Evolutionary conservation across 495 filamentous ascomycete genomes (phyloP), one percentile per base, ranked within the genome.

Genomic region (Terfezia boudieri): DNA sequence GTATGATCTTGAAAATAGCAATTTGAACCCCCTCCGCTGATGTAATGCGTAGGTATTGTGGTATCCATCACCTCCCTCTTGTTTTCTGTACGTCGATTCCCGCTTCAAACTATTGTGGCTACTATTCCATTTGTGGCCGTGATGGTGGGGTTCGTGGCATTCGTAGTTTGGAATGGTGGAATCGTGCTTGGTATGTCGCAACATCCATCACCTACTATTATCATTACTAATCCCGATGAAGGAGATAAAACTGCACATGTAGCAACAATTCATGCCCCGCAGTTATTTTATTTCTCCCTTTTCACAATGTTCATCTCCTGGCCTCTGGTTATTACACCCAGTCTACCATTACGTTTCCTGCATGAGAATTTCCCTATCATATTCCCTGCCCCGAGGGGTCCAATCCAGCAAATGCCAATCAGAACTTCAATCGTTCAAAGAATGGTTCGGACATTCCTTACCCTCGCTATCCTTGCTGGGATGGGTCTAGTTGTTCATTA

Each of bases 211-310:
- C 38, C 43, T 51, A 6, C 8, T 37, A 1, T 2, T 53, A 85
- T 82, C 1, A 7, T 32, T 32, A 32, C 26, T 32, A 32, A 32
- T 4, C 26, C 26, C 7, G 20, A 32, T 32, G 26, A 32, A 32
- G 26, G 26, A 32, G 92, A 98, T 67, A 94, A 95, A 70, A 80
- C 83, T 26, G 94, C 93, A 61, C 90, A 98, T 64, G 71, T 86
- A 55, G 84, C 86, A 4, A 86, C 85, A 8, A 66, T 96, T 17
- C 92, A 98, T 61, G 66, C 94, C 48, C 74, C 90, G 2, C 90
- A 98, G 66, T 82, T 96, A 77, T 80, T 95, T 37, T 98, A 98
- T 66, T 78, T 96, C 61, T 89, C 86, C 80, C 81, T 86, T 1
- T 85, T 90, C 64, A 76, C 90, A 36, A 64, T 73, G 37, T 93